These are phyloP conservation scores for Fallopia convolvulus DNA, from an alignment of 148 eudicot genomes.

Conservation along the genomic window DNA sequence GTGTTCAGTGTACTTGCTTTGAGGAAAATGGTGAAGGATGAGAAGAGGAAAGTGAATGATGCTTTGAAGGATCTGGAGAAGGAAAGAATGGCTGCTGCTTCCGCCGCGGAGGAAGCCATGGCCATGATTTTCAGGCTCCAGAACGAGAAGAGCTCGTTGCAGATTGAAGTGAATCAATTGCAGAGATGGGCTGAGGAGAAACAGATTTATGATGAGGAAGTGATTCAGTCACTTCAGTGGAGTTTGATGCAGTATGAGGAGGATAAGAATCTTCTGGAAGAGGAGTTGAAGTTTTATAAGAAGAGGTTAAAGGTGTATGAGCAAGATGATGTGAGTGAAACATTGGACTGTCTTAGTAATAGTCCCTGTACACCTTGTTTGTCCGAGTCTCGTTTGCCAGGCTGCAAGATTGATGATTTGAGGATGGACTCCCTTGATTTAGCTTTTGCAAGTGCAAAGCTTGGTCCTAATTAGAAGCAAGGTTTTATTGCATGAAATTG, in stretches of 20 bases:
- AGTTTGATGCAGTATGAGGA: conserved; percentile 48
- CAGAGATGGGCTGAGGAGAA: conserved; percentile 60
- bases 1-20: conserved; percentile 44
- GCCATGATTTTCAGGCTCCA: conserved; percentile 82
- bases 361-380: conserved; percentile 28
- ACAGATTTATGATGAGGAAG: conserved; percentile 69
- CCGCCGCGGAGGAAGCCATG: conserved; percentile 86
- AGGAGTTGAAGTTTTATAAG: conserved; percentile 41
- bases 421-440: conserved; percentile 49
- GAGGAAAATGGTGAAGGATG: conserved; percentile 53
- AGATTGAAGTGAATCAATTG: conserved; percentile 50
- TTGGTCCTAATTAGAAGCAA: conserved; percentile 2
- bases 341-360: conserved; percentile 21
- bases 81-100: conserved; percentile 66
- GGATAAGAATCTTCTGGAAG: conserved; percentile 46
- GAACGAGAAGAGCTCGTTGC: conserved; percentile 59
- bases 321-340: conserved; percentile 34
- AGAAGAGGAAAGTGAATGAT: conserved; percentile 34
- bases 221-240: conserved; percentile 69
- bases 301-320: conserved; percentile 24
- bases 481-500: background rate
- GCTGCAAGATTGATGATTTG: conserved; percentile 28
- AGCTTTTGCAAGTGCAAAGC: conserved; percentile 4
- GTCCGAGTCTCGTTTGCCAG: conserved; percentile 16
- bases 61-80: conserved; percentile 57